Conservation (phyloP, 306 rosid genomes). For the Cucurbita ficifolia region DNA sequence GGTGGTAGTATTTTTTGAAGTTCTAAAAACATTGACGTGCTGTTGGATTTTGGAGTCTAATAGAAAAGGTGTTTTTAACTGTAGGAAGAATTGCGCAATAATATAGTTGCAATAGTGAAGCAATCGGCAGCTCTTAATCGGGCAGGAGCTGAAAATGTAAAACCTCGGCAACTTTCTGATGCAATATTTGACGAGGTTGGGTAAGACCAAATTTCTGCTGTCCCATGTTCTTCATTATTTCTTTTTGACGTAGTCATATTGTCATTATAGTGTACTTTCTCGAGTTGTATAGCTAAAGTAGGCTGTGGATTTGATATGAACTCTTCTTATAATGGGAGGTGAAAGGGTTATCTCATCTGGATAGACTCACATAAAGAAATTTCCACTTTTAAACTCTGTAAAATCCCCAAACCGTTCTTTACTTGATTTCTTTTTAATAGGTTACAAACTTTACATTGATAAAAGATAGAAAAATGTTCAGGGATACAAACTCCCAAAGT, state of each 20-base stretch:
- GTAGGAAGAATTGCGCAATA: slow-evolving; percentile 60
- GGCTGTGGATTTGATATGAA: background rate
- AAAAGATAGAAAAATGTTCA: background rate
- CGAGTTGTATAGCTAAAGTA: background rate
- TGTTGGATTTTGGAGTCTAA: background rate
- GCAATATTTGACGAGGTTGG: slow-evolving; percentile 71
- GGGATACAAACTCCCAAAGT: background rate
- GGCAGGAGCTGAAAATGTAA: slow-evolving; percentile 63
- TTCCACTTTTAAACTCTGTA: background rate
- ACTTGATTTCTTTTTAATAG: background rate
- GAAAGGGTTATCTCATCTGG: background rate
- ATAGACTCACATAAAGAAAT: background rate
- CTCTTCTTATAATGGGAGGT: background rate
- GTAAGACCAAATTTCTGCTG: slow-evolving; percentile 16
- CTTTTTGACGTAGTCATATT: background rate
- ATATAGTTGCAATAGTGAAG: slow-evolving; percentile 42
- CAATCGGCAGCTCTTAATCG: slow-evolving; percentile 56
- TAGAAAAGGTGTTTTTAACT: background rate
- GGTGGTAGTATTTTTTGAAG: background rate
- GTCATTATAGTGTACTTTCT: background rate
- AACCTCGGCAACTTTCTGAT: slow-evolving; percentile 88
- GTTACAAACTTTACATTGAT: background rate
- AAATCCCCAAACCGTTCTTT: background rate
- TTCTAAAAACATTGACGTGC: background rate
- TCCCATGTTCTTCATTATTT: background rate